A percentile compares a stretch with the other conserved stretches of the same genome.
phyloP scores from a whole-genome alignment of 306 rosid species.

The Albizia julibrissin region DNA sequence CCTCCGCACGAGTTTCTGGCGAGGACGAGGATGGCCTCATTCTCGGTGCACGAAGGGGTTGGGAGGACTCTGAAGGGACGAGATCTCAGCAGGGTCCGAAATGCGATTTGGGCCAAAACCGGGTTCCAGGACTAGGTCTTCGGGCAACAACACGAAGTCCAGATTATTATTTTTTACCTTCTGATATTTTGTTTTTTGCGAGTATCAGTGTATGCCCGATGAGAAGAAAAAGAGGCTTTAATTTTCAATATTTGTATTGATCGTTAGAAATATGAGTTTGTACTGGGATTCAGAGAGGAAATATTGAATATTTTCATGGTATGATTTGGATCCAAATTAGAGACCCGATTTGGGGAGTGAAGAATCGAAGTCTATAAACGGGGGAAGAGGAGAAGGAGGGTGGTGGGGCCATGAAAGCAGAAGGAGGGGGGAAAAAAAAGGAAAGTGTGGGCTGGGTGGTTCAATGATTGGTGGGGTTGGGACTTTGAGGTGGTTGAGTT shows the following conservation, averaged over 20 bases:
- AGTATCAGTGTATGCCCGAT: neutral
- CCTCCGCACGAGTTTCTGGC: constrained; percentile 90
- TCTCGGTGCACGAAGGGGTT: constrained; percentile 79
- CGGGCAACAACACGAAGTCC: neutral
- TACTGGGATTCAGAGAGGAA: constrained; percentile 2
- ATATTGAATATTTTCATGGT: neutral
- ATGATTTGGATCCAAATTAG: neutral
- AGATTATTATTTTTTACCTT: neutral
- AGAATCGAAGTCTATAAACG: no score
- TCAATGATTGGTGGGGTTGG: constrained; percentile 54
- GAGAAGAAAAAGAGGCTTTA: constrained; percentile 4
- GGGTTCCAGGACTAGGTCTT: constrained; percentile 63
- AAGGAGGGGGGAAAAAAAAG: neutral
- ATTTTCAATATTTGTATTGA: constrained; percentile 4
- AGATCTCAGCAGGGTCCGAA: constrained; percentile 78
- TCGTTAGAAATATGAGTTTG: constrained; percentile 22
- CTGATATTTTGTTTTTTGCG: neutral
- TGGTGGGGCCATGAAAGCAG: constrained; percentile 28
- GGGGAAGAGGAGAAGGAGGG: neutral
- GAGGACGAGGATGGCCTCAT: constrained; percentile 74
- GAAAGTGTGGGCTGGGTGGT: constrained; percentile 19
- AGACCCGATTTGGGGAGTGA: neutral
- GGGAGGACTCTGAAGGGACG: constrained; percentile 85
- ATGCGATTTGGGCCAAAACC: constrained; percentile 84
- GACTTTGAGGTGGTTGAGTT: constrained; percentile 22